These are phyloP conservation scores for Aureobasidium leucospermi DNA, from an alignment of 2,329 filamentous ascomycete genomes.

Conservation along the genomic window DNA sequence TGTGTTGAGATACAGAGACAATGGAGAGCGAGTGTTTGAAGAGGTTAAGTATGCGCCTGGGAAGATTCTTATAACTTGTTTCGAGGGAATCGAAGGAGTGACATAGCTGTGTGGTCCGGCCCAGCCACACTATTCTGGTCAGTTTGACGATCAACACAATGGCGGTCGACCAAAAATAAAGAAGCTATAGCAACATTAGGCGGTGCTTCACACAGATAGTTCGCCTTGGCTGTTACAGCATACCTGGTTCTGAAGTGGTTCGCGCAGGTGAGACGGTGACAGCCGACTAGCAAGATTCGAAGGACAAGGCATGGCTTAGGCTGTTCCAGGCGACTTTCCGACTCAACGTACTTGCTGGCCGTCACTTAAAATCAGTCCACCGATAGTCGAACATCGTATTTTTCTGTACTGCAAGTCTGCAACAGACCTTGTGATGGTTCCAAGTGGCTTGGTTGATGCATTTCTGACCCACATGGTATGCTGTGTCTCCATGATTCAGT, in stretches of 20 bases:
- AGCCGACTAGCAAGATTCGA: not conserved
- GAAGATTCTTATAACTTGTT: conserved; percentile 6
- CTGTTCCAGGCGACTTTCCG: not conserved
- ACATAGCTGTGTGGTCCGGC: not conserved
- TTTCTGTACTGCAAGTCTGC: not conserved
- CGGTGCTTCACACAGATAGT: not conserved
- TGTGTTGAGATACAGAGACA: not conserved
- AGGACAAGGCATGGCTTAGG: not conserved
- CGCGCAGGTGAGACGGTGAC: conserved; percentile 11
- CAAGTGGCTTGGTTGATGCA: not conserved
- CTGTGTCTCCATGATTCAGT: not conserved
- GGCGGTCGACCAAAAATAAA: conserved; percentile 10
- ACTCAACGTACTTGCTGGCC: not conserved
- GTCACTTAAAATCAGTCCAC: too few species aligned
- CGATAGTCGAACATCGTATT: not conserved
- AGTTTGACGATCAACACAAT: not conserved
- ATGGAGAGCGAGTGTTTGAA: not conserved
- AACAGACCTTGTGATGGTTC: not conserved
- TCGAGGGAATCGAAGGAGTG: not conserved
- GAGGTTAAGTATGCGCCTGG: not conserved
- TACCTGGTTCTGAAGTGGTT: not conserved
- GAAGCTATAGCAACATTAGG: not conserved
- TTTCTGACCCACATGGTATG: not conserved
- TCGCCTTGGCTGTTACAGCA: conserved; percentile 13
- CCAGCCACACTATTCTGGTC: not conserved